Conservation (phyloP, 2,329 filamentous ascomycete genomes). For the Niveomyces coronatus region DNA sequence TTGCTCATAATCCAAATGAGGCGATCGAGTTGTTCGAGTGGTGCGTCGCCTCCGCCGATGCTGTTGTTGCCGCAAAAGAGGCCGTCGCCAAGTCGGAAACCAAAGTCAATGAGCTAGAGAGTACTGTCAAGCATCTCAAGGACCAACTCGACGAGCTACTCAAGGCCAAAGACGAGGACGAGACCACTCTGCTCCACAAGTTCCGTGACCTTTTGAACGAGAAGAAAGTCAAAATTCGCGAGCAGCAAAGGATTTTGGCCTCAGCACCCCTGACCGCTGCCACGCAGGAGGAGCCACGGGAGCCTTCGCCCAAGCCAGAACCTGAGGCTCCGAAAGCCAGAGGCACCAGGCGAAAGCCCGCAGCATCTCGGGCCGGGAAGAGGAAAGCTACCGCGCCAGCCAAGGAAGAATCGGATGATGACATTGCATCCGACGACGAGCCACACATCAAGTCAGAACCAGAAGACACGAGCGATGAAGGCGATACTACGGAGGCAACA, state of each 20-base stretch:
- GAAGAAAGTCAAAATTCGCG: conserved; percentile 70
- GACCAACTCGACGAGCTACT: conserved; percentile 56
- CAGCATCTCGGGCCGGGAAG: conserved; percentile 35
- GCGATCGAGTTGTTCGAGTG: conserved; percentile 59
- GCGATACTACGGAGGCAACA: conserved; percentile 29
- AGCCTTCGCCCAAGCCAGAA: conserved; percentile 15
- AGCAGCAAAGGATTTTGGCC: conserved; percentile 55
- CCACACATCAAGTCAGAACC: conserved; percentile 27
- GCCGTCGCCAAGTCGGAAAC: conserved; percentile 32
- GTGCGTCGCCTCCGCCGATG: conserved; percentile 49
- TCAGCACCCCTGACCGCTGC: conserved; percentile 30
- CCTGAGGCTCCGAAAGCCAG: conserved; percentile 4
- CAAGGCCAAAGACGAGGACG: conserved; percentile 54
- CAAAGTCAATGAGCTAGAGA: conserved; percentile 38
- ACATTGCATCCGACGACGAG: conserved; percentile 31
- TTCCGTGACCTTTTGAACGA: conserved; percentile 63
- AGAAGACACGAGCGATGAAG: conserved; percentile 31
- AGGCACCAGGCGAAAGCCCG: conserved; percentile 16
- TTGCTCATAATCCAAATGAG: conserved; percentile 45
- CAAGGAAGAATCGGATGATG: conserved; percentile 34
- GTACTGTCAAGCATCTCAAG: conserved; percentile 47
- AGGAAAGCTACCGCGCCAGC: conserved; percentile 35
- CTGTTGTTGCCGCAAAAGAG: conserved; percentile 33
- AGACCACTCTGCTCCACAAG: conserved; percentile 56
- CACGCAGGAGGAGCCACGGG: conserved; percentile 12